Percentiles rank a stretch among this genome's conserved stretches.
Conservation (phyloP, 495 filamentous ascomycete species). For the Aspergillus homomorphus region DNA sequence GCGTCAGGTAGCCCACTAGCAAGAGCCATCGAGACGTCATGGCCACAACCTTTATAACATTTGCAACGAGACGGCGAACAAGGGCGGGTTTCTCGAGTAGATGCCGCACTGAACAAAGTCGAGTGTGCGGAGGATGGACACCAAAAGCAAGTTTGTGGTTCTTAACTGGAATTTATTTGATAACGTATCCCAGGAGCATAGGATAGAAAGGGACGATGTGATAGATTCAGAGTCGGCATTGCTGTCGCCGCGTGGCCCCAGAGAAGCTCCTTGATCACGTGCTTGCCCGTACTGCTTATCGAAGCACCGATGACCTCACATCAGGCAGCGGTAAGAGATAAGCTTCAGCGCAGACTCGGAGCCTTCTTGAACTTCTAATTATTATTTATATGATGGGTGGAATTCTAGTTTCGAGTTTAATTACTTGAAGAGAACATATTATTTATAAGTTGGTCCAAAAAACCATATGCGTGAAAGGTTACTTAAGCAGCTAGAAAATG, state of each 20-base stretch:
- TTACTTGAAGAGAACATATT: too few species aligned
- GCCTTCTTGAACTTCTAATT: too few species aligned
- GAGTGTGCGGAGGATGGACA: not conserved
- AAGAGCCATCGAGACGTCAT: constrained; percentile 45
- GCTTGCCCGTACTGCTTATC: constrained; percentile 23
- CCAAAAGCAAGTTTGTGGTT: not conserved
- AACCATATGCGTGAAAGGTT: too few species aligned
- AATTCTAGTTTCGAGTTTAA: too few species aligned
- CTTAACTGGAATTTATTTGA: not conserved
- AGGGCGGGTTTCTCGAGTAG: not conserved
- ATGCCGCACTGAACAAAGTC: not conserved
- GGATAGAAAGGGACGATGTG: not conserved
- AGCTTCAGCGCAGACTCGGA: not conserved
- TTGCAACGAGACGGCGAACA: constrained; percentile 22
- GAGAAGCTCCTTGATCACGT: constrained; percentile 34
- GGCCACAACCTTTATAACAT: constrained; percentile 32
- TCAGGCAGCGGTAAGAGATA: not conserved
- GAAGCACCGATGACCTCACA: constrained; percentile 8
- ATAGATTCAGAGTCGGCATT: not conserved
- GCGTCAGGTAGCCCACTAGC: constrained; percentile 36
- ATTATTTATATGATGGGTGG: too few species aligned
- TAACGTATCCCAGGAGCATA: not conserved
- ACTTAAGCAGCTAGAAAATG: too few species aligned
- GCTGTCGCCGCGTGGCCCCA: constrained; percentile 32
- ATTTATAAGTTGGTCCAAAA: too few species aligned